phyloP scores from a whole-genome alignment of 768 basidiomycete genomes.

The Phallus indusiatus region DNA sequence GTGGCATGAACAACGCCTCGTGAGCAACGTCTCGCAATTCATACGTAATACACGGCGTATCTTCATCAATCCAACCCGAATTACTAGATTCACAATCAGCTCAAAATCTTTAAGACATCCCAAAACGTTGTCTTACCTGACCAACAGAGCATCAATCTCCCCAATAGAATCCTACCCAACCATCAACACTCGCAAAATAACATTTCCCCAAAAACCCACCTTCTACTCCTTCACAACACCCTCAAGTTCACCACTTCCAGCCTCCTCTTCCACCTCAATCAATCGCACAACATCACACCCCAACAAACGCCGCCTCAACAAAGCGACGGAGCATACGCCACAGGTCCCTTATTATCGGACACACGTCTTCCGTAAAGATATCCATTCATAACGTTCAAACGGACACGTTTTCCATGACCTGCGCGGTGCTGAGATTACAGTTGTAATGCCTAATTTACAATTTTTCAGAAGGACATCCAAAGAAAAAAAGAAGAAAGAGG shows the following conservation, averaged over 20 bases:
- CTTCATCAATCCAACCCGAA: constrained; percentile 74
- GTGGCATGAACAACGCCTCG: constrained; percentile 92
- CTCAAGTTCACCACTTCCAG: constrained; percentile 77
- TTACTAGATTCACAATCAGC: constrained; percentile 14
- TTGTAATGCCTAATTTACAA: constrained; percentile 72
- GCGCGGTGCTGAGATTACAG: constrained; percentile 85
- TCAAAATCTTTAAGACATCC: neutral
- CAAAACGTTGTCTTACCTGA: constrained; percentile 42
- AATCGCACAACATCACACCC: constrained; percentile 83
- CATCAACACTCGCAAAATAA: too few relatives aligned
- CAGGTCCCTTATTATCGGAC: constrained; percentile 92
- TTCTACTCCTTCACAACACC: constrained; percentile 70
- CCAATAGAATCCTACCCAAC: constrained; percentile 57
- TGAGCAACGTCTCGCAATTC: constrained; percentile 88
- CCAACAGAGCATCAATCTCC: too few relatives aligned
- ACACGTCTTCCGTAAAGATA: constrained; percentile 87
- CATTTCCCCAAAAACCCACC: constrained; percentile 43
- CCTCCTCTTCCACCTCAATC: constrained; percentile 95
- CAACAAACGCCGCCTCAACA: constrained; percentile 63
- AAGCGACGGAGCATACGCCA: constrained; percentile 79
- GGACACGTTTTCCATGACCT: too few relatives aligned
- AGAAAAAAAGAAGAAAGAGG: neutral
- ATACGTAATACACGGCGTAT: constrained; percentile 88
- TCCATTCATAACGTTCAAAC: constrained; percentile 74
- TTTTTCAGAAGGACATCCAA: neutral